Base-by-base conservation (phyloP, 2,329 filamentous ascomycete genomes). In the Ophiocordyceps robertsii region DNA sequence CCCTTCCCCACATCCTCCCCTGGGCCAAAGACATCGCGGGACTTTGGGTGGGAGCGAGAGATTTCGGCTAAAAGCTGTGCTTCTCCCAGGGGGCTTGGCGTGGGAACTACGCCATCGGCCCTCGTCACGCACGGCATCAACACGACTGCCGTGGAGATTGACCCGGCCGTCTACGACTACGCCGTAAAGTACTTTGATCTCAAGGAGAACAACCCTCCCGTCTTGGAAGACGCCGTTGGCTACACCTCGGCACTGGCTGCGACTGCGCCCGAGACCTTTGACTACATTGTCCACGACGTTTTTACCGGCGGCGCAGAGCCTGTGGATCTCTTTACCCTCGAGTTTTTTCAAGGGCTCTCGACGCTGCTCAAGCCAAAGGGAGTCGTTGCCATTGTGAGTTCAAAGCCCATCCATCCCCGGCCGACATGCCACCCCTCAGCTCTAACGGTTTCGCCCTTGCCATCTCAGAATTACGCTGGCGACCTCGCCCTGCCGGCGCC, bases 261-360 rank as follows among this genome's bases (percentile, higher is more conserved):
- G 40, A 51, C 63, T 27, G 53, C 65, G 44, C 58, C 62, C 8
- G 59, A 67, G 38, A 68, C 68, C 27, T 98, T 83, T 59, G 82
- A 95, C 64, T 96, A 95, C 66, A 92, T 98, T 55, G 73, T 98
- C 42, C 92, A 98, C 60, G 92, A 98, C 52, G 92, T 98, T 21
- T 98, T 98, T 60, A 98, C 92, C 1, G 92, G 92, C 21, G 92
- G 92, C 41, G 89, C 88, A 0, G 92, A 96, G 60, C 92, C 92
- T 1, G 77, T 89, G 3, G 70, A 80, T 8, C 75, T 98, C 8
- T 98, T 98, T 63, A 96, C 89, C 0, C 61, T 80, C 6, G 82
- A 92, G 52, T 96, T 98, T 54, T 64, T 98, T 37, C 62, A 73
- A 41, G 77, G 82, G 6, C 68, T 98, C 2, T 67, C 76, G 49